phyloP scores from a whole-genome alignment of 192 early-diverging fungal species.

The Coemansia erecta region DNA sequence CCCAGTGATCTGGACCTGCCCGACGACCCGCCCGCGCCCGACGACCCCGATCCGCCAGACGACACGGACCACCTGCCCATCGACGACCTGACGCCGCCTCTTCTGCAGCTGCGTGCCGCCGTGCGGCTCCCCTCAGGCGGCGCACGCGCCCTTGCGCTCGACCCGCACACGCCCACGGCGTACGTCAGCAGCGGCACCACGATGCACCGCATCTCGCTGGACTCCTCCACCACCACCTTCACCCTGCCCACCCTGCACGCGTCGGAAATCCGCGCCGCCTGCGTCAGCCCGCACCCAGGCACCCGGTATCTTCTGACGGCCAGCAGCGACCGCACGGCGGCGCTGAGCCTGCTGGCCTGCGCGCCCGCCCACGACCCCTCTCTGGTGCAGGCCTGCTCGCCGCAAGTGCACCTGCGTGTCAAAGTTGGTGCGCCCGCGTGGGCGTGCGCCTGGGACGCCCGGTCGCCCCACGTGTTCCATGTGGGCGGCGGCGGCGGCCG shows the following conservation, averaged over 20 bases:
- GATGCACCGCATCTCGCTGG: background rate
- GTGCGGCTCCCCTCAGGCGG: no score
- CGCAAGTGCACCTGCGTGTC: constrained; percentile 14
- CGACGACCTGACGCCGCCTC: no score
- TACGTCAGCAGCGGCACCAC: constrained; percentile 8
- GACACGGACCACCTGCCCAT: no score
- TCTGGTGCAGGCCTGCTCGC: background rate
- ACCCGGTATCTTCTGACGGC: constrained; percentile 39
- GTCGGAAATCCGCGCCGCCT: constrained; percentile 32
- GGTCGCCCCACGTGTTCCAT: constrained; percentile 15
- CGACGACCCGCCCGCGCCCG: no score
- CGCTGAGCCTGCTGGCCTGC: constrained; percentile 16
- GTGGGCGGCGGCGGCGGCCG: constrained; percentile 16
- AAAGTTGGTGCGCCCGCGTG: constrained; percentile 17
- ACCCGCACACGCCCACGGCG: no score
- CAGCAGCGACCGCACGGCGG: constrained; percentile 38
- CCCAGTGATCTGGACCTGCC: no score
- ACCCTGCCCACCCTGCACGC: constrained; percentile 23
- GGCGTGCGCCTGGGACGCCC: constrained; percentile 43
- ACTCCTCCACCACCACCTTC: background rate
- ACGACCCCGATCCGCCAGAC: no score
- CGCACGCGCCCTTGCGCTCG: no score
- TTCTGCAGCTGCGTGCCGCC: no score
- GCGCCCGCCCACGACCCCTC: background rate
- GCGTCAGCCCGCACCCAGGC: constrained; percentile 27